A percentile compares a stretch with the other conserved stretches of the same genome.
Evolutionary conservation across 2,329 filamentous ascomycete genomes (phyloP).

Genomic region (Tolypocladium nubicola): DNA sequence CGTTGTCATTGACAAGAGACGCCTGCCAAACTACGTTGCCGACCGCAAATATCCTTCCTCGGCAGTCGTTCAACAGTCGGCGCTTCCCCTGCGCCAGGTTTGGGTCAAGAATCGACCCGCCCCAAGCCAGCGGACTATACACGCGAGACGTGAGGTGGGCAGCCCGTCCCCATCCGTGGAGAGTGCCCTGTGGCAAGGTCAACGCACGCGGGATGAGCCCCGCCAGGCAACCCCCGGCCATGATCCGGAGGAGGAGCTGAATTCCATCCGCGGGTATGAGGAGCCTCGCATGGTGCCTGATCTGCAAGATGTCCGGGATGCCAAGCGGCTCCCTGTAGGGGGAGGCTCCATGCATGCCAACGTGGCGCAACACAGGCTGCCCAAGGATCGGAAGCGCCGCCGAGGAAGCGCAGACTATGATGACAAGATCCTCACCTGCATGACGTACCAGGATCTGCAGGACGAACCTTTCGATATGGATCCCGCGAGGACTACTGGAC

Average conservation of each 20-base stretch:
- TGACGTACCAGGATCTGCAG: slow-evolving; percentile 40
- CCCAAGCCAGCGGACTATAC: background rate
- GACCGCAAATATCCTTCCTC: background rate
- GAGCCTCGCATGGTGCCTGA: slow-evolving; percentile 12
- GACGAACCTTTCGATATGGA: slow-evolving; percentile 47
- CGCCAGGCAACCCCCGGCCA: slow-evolving; percentile 9
- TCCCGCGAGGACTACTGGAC: slow-evolving; percentile 33
- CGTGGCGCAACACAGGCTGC: slow-evolving; percentile 6
- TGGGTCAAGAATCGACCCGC: background rate
- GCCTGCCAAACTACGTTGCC: slow-evolving; percentile 7
- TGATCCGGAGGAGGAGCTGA: slow-evolving; percentile 13
- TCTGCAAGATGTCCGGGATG: slow-evolving; percentile 11
- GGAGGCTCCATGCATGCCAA: slow-evolving; percentile 13
- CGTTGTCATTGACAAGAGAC: slow-evolving; percentile 7
- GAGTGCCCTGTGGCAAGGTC: slow-evolving; percentile 10
- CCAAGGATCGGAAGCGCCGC: slow-evolving; percentile 27
- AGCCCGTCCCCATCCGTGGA: slow-evolving; percentile 15
- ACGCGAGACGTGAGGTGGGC: background rate
- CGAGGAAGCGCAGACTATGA: slow-evolving; percentile 43
- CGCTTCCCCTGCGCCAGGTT: slow-evolving; percentile 1
- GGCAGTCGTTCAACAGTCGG: background rate
- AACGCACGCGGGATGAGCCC: slow-evolving; percentile 7
- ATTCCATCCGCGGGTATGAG: slow-evolving; percentile 10
- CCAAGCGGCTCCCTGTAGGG: slow-evolving; percentile 8
- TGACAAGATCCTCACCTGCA: slow-evolving; percentile 41